Evolutionary conservation across 257 asterid genomes (phyloP).

Genomic region (Capsicum pubescens): DNA sequence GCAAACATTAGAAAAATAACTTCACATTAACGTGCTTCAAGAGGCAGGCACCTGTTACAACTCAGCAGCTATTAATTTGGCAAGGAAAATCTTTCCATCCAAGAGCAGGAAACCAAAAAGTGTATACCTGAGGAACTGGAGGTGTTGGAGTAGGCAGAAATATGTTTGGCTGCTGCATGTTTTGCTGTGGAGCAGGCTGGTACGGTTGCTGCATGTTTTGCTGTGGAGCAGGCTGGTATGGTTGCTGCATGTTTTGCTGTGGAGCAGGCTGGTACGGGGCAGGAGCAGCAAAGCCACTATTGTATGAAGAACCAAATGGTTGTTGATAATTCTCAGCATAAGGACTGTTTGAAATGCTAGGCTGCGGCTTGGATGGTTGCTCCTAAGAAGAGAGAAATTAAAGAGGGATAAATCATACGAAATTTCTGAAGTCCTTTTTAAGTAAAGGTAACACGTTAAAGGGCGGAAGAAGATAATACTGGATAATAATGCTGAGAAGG

Average conservation of each 20-base stretch:
- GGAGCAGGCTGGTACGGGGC: conserved; percentile 54
- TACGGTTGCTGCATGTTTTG: conserved; percentile 32
- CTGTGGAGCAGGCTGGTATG: conserved; percentile 51
- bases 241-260: too few relatives aligned
- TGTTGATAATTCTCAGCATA: conserved; percentile 71
- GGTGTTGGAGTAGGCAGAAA: conserved; percentile 78
- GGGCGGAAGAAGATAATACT: conserved; percentile 46
- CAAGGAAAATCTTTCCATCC: neutral
- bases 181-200: conserved; percentile 63
- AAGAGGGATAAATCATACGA: conserved; percentile 28
- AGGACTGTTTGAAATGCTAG: conserved; percentile 58
- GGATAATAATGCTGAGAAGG: conserved; percentile 64
- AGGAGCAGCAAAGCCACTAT: conserved; percentile 58
- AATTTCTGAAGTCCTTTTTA: neutral
- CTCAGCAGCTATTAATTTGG: neutral
- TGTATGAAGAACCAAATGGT: conserved; percentile 46
- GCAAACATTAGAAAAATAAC: conserved; percentile 35
- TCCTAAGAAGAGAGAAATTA: conserved; percentile 52
- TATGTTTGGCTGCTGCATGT: conserved; percentile 57
- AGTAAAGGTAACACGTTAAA: conserved; percentile 11
- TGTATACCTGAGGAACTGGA: conserved; percentile 59
- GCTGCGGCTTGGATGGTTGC: conserved; percentile 51
- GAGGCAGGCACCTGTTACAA: neutral
- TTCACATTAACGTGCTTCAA: neutral
- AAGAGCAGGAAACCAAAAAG: conserved; percentile 29